Evolutionary conservation across 257 asterid genomes (phyloP).

Genomic region (Ehretia macrophylla): DNA sequence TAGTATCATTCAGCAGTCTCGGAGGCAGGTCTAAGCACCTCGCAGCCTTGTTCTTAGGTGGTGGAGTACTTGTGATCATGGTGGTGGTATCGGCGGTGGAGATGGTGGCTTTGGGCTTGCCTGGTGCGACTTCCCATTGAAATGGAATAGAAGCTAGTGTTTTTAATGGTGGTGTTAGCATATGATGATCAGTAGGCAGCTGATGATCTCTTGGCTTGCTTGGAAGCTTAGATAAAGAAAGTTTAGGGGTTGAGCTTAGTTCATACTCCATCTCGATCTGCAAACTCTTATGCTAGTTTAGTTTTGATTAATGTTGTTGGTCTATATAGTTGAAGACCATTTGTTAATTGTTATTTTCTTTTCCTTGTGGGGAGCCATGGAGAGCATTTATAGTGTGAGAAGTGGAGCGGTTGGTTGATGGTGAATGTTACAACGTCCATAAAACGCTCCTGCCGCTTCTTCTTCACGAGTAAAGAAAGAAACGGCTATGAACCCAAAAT

Average conservation of each 20-base stretch:
- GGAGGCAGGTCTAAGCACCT: slow-evolving; percentile 68
- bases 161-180: slow-evolving; percentile 58
- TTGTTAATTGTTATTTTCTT: too few species aligned
- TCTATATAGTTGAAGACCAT: not conserved
- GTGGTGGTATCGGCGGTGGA: slow-evolving; percentile 1
- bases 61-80: not conserved
- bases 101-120: slow-evolving; percentile 42
- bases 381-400: not conserved
- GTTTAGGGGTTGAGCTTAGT: slow-evolving; percentile 47
- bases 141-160: slow-evolving; percentile 58
- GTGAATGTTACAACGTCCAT: slow-evolving; percentile 2
- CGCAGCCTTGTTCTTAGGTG: slow-evolving; percentile 19
- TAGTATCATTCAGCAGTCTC: slow-evolving; percentile 30
- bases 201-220: slow-evolving; percentile 37
- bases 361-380: not conserved
- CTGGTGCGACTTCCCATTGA: slow-evolving; percentile 86
- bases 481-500: not conserved
- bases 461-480: slow-evolving; percentile 17
- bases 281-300: not conserved
- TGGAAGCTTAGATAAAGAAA: slow-evolving; percentile 50
- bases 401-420: slow-evolving; percentile 11
- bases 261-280: slow-evolving; percentile 14
- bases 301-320: not conserved
- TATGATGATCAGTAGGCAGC: slow-evolving; percentile 16
- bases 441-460: slow-evolving; percentile 39